Conservation (phyloP, 1,284 basidiomycete species). For the Mycosarcoma mackinlayi region DNA sequence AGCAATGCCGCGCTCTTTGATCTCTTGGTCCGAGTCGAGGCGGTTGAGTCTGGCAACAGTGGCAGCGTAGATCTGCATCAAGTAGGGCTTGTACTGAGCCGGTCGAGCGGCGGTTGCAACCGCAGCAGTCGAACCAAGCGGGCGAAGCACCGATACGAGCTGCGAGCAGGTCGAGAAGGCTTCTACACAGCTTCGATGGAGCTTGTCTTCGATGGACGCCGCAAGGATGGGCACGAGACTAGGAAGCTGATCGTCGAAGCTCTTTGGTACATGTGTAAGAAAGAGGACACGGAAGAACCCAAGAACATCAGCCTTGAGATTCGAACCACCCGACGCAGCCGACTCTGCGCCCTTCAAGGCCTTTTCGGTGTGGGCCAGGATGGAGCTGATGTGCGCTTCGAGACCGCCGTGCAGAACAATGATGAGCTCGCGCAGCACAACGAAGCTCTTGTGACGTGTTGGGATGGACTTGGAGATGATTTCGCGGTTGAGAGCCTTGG, state of each 20-base stretch:
- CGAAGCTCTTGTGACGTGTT: conserved; percentile 86
- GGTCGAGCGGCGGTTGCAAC: conserved; percentile 7
- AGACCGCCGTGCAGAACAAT: conserved; percentile 85
- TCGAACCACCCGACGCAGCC: conserved; percentile 64
- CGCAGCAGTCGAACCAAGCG: conserved; percentile 28
- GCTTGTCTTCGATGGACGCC: conserved; percentile 74
- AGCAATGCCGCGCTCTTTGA: conserved; percentile 83
- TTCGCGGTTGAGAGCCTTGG: conserved; percentile 85
- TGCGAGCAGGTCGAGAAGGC: conserved; percentile 75
- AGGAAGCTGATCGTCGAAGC: conserved; percentile 76
- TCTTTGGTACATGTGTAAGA: conserved; percentile 78
- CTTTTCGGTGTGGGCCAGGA: conserved; percentile 69
- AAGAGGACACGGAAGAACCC: conserved; percentile 88
- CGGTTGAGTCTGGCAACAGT: conserved; percentile 79
- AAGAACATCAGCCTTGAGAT: conserved; percentile 74
- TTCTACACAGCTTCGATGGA: conserved; percentile 66
- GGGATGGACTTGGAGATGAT: conserved; percentile 84
- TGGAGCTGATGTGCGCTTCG: conserved; percentile 75
- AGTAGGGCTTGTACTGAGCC: conserved; percentile 40
- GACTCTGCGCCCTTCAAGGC: conserved; percentile 67
- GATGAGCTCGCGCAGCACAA: conserved; percentile 80
- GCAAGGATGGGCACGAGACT: conserved; percentile 79
- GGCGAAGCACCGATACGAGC: conserved; percentile 70
- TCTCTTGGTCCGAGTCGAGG: conserved; percentile 89
- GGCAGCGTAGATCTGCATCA: conserved; percentile 75